These are phyloP conservation scores for Rostrohypoxylon terebratum DNA, from an alignment of 495 filamentous ascomycete genomes.

Conservation along the genomic window DNA sequence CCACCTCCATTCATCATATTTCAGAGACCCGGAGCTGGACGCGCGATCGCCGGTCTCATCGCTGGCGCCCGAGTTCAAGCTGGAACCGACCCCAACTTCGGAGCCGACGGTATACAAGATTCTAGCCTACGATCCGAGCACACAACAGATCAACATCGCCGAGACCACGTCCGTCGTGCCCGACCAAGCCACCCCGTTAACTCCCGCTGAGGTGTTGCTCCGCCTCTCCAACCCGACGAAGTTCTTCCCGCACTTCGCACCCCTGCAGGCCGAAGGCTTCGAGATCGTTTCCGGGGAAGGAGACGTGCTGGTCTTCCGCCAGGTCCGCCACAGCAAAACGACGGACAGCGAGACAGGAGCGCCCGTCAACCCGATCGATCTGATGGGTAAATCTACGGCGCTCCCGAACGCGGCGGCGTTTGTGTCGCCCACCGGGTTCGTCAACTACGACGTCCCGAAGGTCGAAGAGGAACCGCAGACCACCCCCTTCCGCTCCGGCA, in stretches of 20 bases:
- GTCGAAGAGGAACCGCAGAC: slow-evolving; percentile 48
- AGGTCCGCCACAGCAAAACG: slow-evolving; percentile 55
- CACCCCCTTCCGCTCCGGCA: slow-evolving; percentile 53
- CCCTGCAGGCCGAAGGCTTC: slow-evolving; percentile 74
- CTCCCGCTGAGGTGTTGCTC: slow-evolving; percentile 71
- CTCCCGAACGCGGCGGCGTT: slow-evolving; percentile 62
- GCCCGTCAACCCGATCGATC: slow-evolving; percentile 67
- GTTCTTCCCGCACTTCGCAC: slow-evolving; percentile 75
- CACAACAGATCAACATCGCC: slow-evolving; percentile 67
- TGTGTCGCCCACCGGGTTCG: slow-evolving; percentile 67
- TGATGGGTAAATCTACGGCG: slow-evolving; percentile 56
- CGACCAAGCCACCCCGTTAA: slow-evolving; percentile 57
- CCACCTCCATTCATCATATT: slow-evolving; percentile 28
- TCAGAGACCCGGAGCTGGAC: slow-evolving; percentile 45
- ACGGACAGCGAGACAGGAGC: slow-evolving; percentile 28
- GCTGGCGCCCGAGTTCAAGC: slow-evolving; percentile 9
- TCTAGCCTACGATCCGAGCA: slow-evolving; percentile 77
- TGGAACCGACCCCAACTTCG: slow-evolving; percentile 22
- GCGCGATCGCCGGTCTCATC: slow-evolving; percentile 31
- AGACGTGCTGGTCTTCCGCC: slow-evolving; percentile 79
- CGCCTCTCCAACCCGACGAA: slow-evolving; percentile 76
- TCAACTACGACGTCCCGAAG: slow-evolving; percentile 64
- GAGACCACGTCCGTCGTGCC: slow-evolving; percentile 71
- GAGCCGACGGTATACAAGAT: slow-evolving; percentile 72
- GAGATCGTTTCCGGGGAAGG: slow-evolving; percentile 77